These are phyloP conservation scores for Boletus pseudopeckii DNA, from an alignment of 768 basidiomycete species.

Conservation along the genomic window DNA sequence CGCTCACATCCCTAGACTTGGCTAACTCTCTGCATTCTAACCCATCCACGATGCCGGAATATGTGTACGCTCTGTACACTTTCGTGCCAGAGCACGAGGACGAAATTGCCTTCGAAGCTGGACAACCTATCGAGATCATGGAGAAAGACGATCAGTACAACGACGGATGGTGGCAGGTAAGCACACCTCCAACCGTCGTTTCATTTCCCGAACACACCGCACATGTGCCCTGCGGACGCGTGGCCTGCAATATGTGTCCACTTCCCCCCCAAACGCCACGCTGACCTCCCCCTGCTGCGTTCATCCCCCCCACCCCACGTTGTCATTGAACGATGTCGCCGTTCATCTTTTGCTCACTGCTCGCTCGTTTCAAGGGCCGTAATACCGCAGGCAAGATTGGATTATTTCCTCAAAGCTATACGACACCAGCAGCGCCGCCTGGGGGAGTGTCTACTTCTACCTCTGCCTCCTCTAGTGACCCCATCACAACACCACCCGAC, in stretches of 20 bases:
- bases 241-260: slow-evolving; percentile 3
- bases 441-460: slow-evolving; percentile 25
- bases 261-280: slow-evolving; percentile 3
- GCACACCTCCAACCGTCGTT: slow-evolving; percentile 1
- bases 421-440: slow-evolving; percentile 53
- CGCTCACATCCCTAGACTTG: neutral
- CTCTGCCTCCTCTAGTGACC: slow-evolving; percentile 26
- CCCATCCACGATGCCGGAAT: slow-evolving; percentile 57
- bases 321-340: slow-evolving; percentile 19
- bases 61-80: slow-evolving; percentile 85
- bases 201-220: slow-evolving; percentile 9
- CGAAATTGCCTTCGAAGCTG: slow-evolving; percentile 81
- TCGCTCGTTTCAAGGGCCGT: slow-evolving; percentile 56
- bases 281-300: slow-evolving; percentile 1
- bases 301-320: slow-evolving; percentile 16
- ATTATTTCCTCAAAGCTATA: slow-evolving; percentile 89
- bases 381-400: slow-evolving; percentile 81
- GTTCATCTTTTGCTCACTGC: slow-evolving; percentile 24
- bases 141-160: slow-evolving; percentile 91
- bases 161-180: slow-evolving; percentile 95
- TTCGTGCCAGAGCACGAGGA: slow-evolving; percentile 93
- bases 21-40: neutral
- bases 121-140: slow-evolving; percentile 84
- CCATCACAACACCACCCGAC: slow-evolving; percentile 19
- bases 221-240: slow-evolving; percentile 3